Evolutionary conservation across 169 alveolate genomes (phyloP), one percentile per base, ranked within the genome.

Genomic region (Babesia caballi): DNA sequence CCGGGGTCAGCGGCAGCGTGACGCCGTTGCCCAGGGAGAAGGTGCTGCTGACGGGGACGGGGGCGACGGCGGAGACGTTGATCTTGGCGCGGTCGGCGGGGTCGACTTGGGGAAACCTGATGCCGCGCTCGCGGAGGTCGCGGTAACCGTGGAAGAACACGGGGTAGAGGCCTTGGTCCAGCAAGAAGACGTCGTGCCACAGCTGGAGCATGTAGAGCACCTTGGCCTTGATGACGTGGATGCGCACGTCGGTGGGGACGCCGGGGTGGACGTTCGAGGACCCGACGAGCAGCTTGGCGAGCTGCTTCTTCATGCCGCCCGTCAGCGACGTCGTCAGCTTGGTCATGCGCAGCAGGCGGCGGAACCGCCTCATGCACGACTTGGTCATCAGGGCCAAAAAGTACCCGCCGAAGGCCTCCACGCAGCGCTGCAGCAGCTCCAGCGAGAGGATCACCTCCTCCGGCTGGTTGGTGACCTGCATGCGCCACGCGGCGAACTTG

Each of bases 231-330:
- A 88, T 83, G 38, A 88, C 84, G 54, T 88, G 93, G 8, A 88
- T 84, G 50, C 93, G 70, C 7, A 85, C 84, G 61, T 88, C 93
- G 17, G 91, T 88, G 28, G 93, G 85, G 23, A 88, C 90, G 1
- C 93, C 93, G 47, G 91, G 93, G 61, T 88, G 93, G 25, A 84
- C 82, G 30, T 76, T 66, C 23, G 90, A 54, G 42, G 72, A 50
- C 40, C 84, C 89, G n/a, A 82, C 59, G 32, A 88, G 58, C 33
- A 88, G 58, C 77, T 88, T 88, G 23, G 93, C 77, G 30, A 88
- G 46, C 56, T 83, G 85, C 60, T 88, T 84, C 82, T 85, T 84
- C 0, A 88, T 87, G 30, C 83, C 83, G 35, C 86, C 82, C 17
- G 93, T 80, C 12, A 88, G 23, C 17, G 91, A 84, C 49, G 70